phyloP scores from a whole-genome alignment of 768 basidiomycete species.

The Suillus clintonianus region DNA sequence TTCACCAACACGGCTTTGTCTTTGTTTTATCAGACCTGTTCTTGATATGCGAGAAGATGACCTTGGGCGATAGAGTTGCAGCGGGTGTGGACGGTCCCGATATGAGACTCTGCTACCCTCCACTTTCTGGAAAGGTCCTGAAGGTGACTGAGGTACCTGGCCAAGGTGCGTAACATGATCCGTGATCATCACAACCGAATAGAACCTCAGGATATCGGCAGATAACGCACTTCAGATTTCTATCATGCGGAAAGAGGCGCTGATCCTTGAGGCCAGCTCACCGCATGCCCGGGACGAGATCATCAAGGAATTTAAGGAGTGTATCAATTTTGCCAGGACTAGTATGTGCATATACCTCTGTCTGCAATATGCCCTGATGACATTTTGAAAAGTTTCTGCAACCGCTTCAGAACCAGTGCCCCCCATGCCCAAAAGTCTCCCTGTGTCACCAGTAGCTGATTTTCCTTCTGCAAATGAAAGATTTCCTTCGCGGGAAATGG shows the following conservation, averaged over 20 bases:
- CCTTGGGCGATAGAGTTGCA: slow-evolving; percentile 57
- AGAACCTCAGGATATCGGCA: slow-evolving; percentile 34
- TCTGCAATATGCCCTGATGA: neutral
- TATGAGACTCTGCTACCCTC: slow-evolving; percentile 94
- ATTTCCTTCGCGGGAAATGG: neutral
- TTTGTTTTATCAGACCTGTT: slow-evolving; percentile 93
- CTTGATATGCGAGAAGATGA: slow-evolving; percentile 85
- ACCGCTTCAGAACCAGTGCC: slow-evolving; percentile 67
- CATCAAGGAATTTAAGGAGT: slow-evolving; percentile 73
- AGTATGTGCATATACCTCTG: slow-evolving; percentile 49
- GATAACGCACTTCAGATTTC: slow-evolving; percentile 74
- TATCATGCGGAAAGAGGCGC: slow-evolving; percentile 86
- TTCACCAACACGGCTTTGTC: slow-evolving; percentile 78
- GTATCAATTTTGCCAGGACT: slow-evolving; percentile 76
- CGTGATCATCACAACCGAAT: slow-evolving; percentile 5
- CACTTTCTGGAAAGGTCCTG: slow-evolving; percentile 92
- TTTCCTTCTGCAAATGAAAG: neutral
- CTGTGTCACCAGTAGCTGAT: slow-evolving; percentile 24
- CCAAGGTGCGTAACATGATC: slow-evolving; percentile 47
- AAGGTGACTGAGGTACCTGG: slow-evolving; percentile 62
- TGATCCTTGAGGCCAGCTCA: slow-evolving; percentile 67
- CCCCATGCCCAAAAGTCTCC: slow-evolving; percentile 52
- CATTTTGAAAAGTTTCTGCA: slow-evolving; percentile 47
- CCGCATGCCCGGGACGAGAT: slow-evolving; percentile 60
- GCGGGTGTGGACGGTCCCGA: slow-evolving; percentile 63